Evolutionary conservation across 139 green algal genomes (phyloP), one percentile per base, ranked within the genome.

Genomic region (Tetradesmus obliquus): DNA sequence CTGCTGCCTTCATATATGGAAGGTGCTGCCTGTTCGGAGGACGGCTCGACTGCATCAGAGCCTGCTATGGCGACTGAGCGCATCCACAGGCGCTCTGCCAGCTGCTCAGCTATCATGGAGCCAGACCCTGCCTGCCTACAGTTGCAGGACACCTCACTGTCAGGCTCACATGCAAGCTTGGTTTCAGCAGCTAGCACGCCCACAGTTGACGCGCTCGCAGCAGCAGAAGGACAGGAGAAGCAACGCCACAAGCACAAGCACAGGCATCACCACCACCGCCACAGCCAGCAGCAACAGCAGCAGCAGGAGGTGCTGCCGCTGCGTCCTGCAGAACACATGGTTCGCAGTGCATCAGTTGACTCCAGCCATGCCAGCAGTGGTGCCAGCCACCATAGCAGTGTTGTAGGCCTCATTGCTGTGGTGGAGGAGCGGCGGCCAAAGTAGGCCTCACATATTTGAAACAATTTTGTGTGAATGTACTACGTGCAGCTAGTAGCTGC

Each of bases 41-140:
- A 57, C 54, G 20, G 53, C 51, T 13, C 81, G 22, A 6, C 10
- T 13, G 51, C 45, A 8, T 57, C 51, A 66, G 81, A 22, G 32
- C 81, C 12, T 66, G n/a, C n/a, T 45, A 13, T 45, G 81, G 13
- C 54, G 4, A 8, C n/a, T 17, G 81, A 32, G 22, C 55, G 19
- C 82, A 76, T 54, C 6, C 55, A 74, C 54, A 87, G 62, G 55
- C 82, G 82, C 82, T 87, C 55, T 5, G 9, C 32, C 20, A 87
- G 82, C 82, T 87, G 82, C 17, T 74, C 82, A 72, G 82, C 82
- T 51, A 58, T 87, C 20, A 20, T 60, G 62, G 82, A 87, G 10
- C 55, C 15, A 8, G 17, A 20, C 55, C 22, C 45, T 19, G 54
- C 19, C 20, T 24, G 19, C 17, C 3, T n/a, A 19, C 79, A 84